Evolutionary conservation across 1,284 basidiomycete species (phyloP), one percentile per base, ranked within the genome.

Genomic region (Ceratobasidium sp.): DNA sequence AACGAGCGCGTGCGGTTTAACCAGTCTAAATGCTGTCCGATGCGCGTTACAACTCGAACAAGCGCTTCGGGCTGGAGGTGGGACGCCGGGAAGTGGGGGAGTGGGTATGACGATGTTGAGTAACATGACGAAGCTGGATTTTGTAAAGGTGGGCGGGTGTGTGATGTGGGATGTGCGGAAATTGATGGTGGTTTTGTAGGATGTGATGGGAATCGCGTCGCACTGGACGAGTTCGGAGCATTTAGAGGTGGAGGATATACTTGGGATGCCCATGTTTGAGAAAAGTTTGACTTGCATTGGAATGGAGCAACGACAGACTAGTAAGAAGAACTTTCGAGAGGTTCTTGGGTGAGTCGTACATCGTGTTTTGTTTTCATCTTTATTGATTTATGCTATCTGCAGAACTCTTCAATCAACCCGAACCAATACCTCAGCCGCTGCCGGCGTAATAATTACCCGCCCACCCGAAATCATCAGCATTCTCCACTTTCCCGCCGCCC

Each of bases 391-490:
- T n/a, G n/a, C n/a, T n/a, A n/a, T n/a, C n/a, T 77, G 6, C 79
- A 89, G 86, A 75, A 81, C 83, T 59, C 81, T 87, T 17, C 80
- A 81, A 57, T 81, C 78, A 13, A 85, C 84, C n/a, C 83, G 83
- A 9, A 44, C 68, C 28, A n/a, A n/a, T n/a, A n/a, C n/a, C 23
- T 20, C 23, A 59, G 50, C 26, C n/a, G 77, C 78, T 46, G 74
- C 78, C 46, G 90, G 86, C 33, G 87, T 85, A 38, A 85, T 92
- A 76, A 90, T 93, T 77, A 92, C 91, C 0, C 90, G 91, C 26
- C 90, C 92, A 46, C 92, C 92, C 0, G 92, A 92, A 82, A 91
- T 92, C 75, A 83, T 93, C 38, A 85, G 87, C 26, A 89, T 90
- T 81, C 82, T 91, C 79, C 89, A 88, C 78, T 85, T 91, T 64